Evolutionary conservation across 129 eudicot genomes (phyloP), one percentile per base, ranked within the genome.

Genomic region (Artemisia tridentata): DNA sequence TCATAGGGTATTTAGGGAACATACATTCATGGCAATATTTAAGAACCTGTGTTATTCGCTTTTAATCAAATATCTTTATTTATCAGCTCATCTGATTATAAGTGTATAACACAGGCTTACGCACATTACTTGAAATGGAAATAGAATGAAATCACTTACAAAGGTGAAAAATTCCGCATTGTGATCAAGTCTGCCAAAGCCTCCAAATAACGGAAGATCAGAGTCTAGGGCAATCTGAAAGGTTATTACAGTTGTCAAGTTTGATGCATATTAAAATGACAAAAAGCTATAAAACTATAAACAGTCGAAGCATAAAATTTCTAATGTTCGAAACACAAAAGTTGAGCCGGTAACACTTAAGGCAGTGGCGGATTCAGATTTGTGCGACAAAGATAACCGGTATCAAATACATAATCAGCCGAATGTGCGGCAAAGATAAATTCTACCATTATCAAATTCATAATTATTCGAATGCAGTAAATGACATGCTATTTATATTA

Each of bases 181-280:
- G 12, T 87, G 98, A 72, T 80, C 84, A 27, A 93, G 85, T 84
- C 98, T 84, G 68, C 80, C 70, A 69, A 82, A 90, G 60, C 98
- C 98, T 70, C 98, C 98, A 82, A 93, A 93, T 53, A 80, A 47
- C n/a, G 82, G 31, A 54, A 76, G 87, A 68, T 93, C 98, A 0
- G 98, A 93, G 75, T 93, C 98, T 59, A 93, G 80, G 29, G 84
- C 92, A 48, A 87, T 76, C 98, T 92, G 88, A 65, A 86, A 72
- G 73, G 77, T 66, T 38, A 41, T 25, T 34, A 66, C 48, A 25
- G 27, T 60, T 53, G 15, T 13, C 72, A 25, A 56, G 20, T 55
- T 31, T 46, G 38, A 38, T 57, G 61, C 12, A 57, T 59, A 43
- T 64, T 13, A 55, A 57, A 1, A 38, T 12, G 56, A n/a, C 38